Conservation (phyloP, 495 filamentous ascomycete species). For the Geopyxis carbonaria region DNA sequence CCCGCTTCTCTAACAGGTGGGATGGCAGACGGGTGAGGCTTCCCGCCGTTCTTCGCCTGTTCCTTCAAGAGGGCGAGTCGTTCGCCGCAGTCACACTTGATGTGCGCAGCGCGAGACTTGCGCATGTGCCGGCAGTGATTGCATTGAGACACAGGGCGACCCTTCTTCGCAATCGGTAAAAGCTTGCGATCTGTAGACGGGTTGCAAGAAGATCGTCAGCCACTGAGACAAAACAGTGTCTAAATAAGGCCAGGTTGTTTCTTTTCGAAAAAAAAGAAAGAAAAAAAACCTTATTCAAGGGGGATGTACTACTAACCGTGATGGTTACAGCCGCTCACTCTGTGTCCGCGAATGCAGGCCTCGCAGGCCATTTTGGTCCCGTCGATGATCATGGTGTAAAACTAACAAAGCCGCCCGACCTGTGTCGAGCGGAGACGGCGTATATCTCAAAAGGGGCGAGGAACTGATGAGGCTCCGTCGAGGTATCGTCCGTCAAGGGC, state of each 20-base stretch:
- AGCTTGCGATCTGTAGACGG: slow-evolving; percentile 63
- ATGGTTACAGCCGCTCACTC: slow-evolving; percentile 88
- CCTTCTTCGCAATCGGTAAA: slow-evolving; percentile 94
- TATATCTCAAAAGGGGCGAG: no score
- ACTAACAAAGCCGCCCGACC: slow-evolving; percentile 13
- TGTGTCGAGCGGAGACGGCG: no score
- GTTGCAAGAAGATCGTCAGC: slow-evolving; percentile 14
- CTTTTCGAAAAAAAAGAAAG: slow-evolving; percentile 3
- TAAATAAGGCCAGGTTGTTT: slow-evolving; percentile 18
- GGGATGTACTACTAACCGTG: slow-evolving; percentile 45
- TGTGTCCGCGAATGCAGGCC: slow-evolving; percentile 84
- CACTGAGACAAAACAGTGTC: slow-evolving; percentile 22
- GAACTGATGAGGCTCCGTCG: no score
- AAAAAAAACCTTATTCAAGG: slow-evolving; percentile 1
- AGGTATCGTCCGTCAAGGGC: no score
- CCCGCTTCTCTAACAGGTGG: slow-evolving; percentile 5
- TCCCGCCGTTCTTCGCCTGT: slow-evolving; percentile 19
- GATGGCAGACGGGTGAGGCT: slow-evolving; percentile 8
- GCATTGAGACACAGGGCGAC: slow-evolving; percentile 95
- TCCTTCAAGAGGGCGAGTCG: slow-evolving; percentile 36
- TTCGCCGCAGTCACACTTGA: slow-evolving; percentile 94
- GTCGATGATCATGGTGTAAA: slow-evolving; percentile 25
- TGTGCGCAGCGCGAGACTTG: slow-evolving; percentile 90
- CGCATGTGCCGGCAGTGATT: slow-evolving; percentile 89
- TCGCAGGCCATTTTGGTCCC: slow-evolving; percentile 42